Evolutionary conservation across 2,329 filamentous ascomycete species (phyloP).

Genomic region (Cercospora nicotianae): DNA sequence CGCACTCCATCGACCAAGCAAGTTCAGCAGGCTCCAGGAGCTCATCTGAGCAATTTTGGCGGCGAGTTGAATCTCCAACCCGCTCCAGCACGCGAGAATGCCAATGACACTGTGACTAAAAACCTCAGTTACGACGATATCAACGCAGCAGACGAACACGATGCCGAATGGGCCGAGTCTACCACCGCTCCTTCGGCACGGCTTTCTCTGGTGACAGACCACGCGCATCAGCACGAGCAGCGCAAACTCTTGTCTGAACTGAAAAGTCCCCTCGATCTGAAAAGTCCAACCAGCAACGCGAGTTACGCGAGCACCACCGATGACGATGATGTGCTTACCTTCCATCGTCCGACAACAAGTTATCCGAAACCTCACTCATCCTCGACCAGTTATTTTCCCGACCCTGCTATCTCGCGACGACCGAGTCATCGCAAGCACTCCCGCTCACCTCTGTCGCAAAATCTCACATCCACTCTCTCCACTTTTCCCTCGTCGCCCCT

Average conservation of each 20-base stretch:
- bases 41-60: neutral
- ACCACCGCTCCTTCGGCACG: conserved; percentile 31
- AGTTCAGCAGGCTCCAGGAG: conserved; percentile 2
- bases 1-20: conserved; percentile 37
- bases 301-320: conserved; percentile 74
- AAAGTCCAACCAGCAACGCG: conserved; percentile 51
- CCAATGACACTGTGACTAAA: conserved; percentile 21
- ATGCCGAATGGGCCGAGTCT: conserved; percentile 37
- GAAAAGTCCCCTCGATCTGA: conserved; percentile 36
- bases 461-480: conserved; percentile 23
- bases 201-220: conserved; percentile 34
- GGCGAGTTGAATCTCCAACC: neutral
- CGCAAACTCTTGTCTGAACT: conserved; percentile 24
- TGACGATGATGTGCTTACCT: conserved; percentile 74
- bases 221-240: conserved; percentile 19
- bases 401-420: conserved; percentile 22
- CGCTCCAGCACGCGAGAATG: conserved; percentile 8
- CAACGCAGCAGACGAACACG: conserved; percentile 32
- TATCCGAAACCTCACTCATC: conserved; percentile 28
- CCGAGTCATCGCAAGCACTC: conserved; percentile 23
- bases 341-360: conserved; percentile 45
- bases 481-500: conserved; percentile 22
- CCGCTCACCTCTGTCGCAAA: conserved; percentile 33
- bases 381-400: conserved; percentile 35
- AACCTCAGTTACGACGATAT: conserved; percentile 44